A percentile compares a stretch with the other conserved stretches of the same genome.
Evolutionary conservation across 1,284 basidiomycete genomes (phyloP).

Genomic region (Melampsora medusae): DNA sequence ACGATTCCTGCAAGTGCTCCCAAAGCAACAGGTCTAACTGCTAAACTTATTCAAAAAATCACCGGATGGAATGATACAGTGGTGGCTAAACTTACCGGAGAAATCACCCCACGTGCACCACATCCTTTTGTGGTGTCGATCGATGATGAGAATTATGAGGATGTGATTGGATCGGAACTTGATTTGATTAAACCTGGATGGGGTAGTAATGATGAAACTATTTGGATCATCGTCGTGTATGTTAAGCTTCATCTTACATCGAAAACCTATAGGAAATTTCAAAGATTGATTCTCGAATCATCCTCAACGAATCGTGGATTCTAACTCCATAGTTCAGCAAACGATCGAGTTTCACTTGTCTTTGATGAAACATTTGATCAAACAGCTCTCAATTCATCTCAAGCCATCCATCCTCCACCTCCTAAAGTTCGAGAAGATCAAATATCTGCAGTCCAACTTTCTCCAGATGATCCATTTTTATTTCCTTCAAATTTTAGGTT

Average conservation of each 20-base stretch:
- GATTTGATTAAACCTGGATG: slow-evolving; percentile 34
- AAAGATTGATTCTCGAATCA: background rate
- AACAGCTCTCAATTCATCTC: slow-evolving; percentile 36
- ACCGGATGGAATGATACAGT: slow-evolving; percentile 40
- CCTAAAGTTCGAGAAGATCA: slow-evolving; percentile 34
- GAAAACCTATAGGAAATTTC: background rate
- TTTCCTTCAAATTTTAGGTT: slow-evolving; percentile 35
- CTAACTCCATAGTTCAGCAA: slow-evolving; percentile 13
- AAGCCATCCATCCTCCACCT: slow-evolving; percentile 25
- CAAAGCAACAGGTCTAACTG: slow-evolving; percentile 21
- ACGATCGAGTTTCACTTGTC: slow-evolving; percentile 28
- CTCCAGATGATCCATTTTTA: slow-evolving; percentile 19
- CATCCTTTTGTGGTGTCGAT: slow-evolving; percentile 42
- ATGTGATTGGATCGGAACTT: slow-evolving; percentile 35
- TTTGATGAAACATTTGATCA: slow-evolving; percentile 38
- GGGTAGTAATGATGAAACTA: slow-evolving; percentile 35
- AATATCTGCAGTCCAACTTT: slow-evolving; percentile 8
- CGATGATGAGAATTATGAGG: slow-evolving; percentile 27
- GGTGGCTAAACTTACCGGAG: slow-evolving; percentile 30
- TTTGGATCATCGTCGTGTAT: slow-evolving; percentile 42
- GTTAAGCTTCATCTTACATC: background rate
- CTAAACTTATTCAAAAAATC: slow-evolving; percentile 25
- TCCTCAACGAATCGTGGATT: background rate
- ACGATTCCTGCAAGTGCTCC: background rate
- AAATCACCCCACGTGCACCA: slow-evolving; percentile 21